Evolutionary conservation across 192 early-diverging fungal species (phyloP).

Genomic region (Phycomyces nitens): DNA sequence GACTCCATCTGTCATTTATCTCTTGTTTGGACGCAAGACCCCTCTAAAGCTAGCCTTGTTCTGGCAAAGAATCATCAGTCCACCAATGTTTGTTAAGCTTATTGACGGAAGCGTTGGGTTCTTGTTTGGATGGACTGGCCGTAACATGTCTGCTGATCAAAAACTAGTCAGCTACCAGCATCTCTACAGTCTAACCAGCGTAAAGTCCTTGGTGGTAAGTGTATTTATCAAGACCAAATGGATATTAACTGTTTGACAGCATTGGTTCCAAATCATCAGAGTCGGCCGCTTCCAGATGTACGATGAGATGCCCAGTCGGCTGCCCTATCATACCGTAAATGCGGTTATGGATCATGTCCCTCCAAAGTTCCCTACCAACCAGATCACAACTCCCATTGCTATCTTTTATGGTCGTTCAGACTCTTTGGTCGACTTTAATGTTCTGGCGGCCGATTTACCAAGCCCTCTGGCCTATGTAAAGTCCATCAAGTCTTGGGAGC

Average conservation of each 20-base stretch:
- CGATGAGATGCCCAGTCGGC: constrained; percentile 72
- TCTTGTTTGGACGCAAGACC: constrained; percentile 83
- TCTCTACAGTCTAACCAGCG: constrained; percentile 85
- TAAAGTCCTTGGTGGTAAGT: constrained; percentile 80
- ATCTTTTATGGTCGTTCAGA: constrained; percentile 90
- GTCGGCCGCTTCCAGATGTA: constrained; percentile 88
- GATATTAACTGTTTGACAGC: constrained; percentile 33
- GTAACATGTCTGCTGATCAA: constrained; percentile 63
- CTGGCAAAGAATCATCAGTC: constrained; percentile 79
- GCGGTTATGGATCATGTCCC: constrained; percentile 56
- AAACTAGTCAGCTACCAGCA: constrained; percentile 83
- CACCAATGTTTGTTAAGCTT: constrained; percentile 66
- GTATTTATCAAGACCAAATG: constrained; percentile 4
- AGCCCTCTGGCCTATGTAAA: constrained; percentile 46
- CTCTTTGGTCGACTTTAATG: constrained; percentile 71
- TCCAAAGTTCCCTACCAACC: constrained; percentile 70
- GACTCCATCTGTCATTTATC: constrained; percentile 81
- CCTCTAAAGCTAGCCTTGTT: constrained; percentile 75
- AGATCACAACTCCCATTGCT: constrained; percentile 83
- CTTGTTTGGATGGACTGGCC: constrained; percentile 81
- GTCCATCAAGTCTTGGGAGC: constrained; percentile 74
- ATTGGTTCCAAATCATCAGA: constrained; percentile 95
- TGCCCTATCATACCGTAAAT: constrained; percentile 44
- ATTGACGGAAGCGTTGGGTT: constrained; percentile 70
- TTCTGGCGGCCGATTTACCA: constrained; percentile 49